Percentiles rank a stretch among this genome's conserved stretches.
These are phyloP conservation scores for Apiospora arundinis DNA, from an alignment of 2,329 filamentous ascomycete species.

Conservation along the genomic window DNA sequence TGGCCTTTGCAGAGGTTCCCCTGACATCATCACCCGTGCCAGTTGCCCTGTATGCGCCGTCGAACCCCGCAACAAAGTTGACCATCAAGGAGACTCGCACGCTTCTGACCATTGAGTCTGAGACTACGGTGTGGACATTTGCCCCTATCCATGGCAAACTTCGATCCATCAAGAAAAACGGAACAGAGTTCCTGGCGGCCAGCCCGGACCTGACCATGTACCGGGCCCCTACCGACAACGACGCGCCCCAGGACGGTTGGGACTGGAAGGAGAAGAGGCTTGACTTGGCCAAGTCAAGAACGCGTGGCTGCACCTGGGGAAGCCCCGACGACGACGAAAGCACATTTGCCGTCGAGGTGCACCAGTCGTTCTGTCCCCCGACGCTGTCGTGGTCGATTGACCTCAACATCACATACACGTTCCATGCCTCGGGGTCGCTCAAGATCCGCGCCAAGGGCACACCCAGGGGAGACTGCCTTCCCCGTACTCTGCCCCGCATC, in stretches of 20 bases:
- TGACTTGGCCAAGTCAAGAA: slow-evolving; percentile 49
- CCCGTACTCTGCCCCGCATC: slow-evolving; percentile 66
- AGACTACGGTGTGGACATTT: slow-evolving; percentile 36
- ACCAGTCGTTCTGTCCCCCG: slow-evolving; percentile 63
- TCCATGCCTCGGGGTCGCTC: slow-evolving; percentile 53
- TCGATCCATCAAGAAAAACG: slow-evolving; percentile 35
- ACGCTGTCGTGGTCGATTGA: slow-evolving; percentile 66
- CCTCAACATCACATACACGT: slow-evolving; percentile 59
- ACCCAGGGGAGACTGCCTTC: slow-evolving; percentile 55
- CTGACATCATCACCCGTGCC: slow-evolving; percentile 24
- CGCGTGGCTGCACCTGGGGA: slow-evolving; percentile 38
- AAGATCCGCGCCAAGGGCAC: slow-evolving; percentile 55
- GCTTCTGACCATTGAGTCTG: slow-evolving; percentile 34
- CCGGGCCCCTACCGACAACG: slow-evolving; percentile 71
- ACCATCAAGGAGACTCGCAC: slow-evolving; percentile 31
- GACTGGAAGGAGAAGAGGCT: slow-evolving; percentile 59
- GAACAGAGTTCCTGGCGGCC: slow-evolving; percentile 33
- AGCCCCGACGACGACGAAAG: slow-evolving; percentile 36
- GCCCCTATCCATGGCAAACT: slow-evolving; percentile 35
- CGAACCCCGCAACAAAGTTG: slow-evolving; percentile 27
- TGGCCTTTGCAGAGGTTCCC: slow-evolving; percentile 39
- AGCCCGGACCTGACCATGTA: slow-evolving; percentile 52
- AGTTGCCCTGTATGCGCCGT: neutral
- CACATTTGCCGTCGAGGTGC: slow-evolving; percentile 49
- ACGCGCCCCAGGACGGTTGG: slow-evolving; percentile 58